Evolutionary conservation across 148 eudicot species (phyloP).

Genomic region (Camellia sinensis): DNA sequence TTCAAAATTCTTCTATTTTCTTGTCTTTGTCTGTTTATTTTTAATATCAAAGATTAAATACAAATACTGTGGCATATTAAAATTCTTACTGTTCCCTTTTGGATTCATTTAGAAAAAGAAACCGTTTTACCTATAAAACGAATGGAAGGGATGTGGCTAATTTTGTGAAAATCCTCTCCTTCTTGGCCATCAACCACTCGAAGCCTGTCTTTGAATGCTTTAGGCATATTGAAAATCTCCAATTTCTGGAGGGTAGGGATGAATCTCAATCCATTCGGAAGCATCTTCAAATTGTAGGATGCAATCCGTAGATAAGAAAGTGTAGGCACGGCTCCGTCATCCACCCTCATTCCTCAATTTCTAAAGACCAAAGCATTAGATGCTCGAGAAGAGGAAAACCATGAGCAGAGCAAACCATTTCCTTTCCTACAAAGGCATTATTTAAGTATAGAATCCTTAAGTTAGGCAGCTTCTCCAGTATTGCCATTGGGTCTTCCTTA

Average conservation of each 20-base stretch:
- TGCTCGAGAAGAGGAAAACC: constrained; percentile 22
- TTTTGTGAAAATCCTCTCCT: constrained; percentile 3
- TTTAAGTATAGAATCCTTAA: constrained; percentile 4
- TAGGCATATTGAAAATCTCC: rapidly evolving
- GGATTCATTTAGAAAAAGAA: no score
- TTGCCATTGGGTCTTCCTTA: constrained; percentile 10
- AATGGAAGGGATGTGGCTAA: neutral
- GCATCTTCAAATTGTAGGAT: constrained; percentile 7
- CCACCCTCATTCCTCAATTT: constrained; percentile 16
- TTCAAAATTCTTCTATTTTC: no score
- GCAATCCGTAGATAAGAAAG: constrained; percentile 14
- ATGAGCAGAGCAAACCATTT: constrained; percentile 16
- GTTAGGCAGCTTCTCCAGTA: constrained; percentile 7
- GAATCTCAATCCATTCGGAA: constrained; percentile 23
- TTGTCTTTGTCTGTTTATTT: no score
- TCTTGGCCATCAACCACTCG: neutral
- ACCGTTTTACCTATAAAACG: neutral
- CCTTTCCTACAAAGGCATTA: neutral
- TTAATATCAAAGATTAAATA: no score
- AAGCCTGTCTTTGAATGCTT: neutral
- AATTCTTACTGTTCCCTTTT: no score
- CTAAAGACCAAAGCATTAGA: constrained; percentile 15
- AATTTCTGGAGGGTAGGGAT: neutral
- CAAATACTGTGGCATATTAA: no score
- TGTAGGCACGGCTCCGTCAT: constrained; percentile 21